Evolutionary conservation across 1,139 yeast species (phyloP).

Genomic region (Sugiyamaella xylanicola): DNA sequence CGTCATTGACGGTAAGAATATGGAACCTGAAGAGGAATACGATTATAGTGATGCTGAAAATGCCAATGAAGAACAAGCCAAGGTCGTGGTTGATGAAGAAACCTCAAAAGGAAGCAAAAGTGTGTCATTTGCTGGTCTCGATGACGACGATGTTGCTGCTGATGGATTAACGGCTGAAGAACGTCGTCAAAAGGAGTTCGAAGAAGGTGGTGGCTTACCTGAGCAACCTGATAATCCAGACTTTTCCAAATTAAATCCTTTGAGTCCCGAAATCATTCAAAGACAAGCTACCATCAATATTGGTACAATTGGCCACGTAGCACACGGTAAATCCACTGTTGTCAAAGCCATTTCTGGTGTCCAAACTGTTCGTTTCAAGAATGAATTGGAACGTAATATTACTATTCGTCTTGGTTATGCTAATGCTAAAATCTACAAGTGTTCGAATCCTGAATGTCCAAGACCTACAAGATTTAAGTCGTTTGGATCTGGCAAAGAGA

Average conservation of each 20-base stretch:
- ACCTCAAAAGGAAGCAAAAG: slow-evolving; percentile 51
- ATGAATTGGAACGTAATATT: slow-evolving; percentile 97
- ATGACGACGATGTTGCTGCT: slow-evolving; percentile 54
- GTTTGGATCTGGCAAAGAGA: slow-evolving; percentile 91
- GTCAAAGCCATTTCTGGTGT: slow-evolving; percentile 99
- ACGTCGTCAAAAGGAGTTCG: slow-evolving; percentile 80
- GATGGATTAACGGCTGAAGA: slow-evolving; percentile 60
- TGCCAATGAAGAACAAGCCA: slow-evolving; percentile 38
- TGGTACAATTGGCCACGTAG: slow-evolving; percentile 99
- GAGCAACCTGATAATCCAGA: slow-evolving; percentile 93
- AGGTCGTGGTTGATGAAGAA: slow-evolving; percentile 33
- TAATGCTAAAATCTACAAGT: slow-evolving; percentile 95
- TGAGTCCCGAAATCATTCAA: slow-evolving; percentile 91
- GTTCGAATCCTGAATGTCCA: slow-evolving; percentile 84
- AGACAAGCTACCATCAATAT: slow-evolving; percentile 99
- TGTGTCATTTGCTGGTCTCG: slow-evolving; percentile 81
- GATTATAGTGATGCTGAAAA: slow-evolving; percentile 56
- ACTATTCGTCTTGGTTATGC: slow-evolving; percentile 98
- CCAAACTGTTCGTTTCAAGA: slow-evolving; percentile 98
- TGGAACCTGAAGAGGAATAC: slow-evolving; percentile 51
- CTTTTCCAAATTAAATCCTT: slow-evolving; percentile 73
- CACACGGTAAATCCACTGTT: slow-evolving; percentile 98
- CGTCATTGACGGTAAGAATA: slow-evolving; percentile 71
- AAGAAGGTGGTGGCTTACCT: slow-evolving; percentile 98
- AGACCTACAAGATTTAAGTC: slow-evolving; percentile 96